Evolutionary conservation across 306 rosid genomes (phyloP), one percentile per base, ranked within the genome.

Genomic region (Vigna angularis): DNA sequence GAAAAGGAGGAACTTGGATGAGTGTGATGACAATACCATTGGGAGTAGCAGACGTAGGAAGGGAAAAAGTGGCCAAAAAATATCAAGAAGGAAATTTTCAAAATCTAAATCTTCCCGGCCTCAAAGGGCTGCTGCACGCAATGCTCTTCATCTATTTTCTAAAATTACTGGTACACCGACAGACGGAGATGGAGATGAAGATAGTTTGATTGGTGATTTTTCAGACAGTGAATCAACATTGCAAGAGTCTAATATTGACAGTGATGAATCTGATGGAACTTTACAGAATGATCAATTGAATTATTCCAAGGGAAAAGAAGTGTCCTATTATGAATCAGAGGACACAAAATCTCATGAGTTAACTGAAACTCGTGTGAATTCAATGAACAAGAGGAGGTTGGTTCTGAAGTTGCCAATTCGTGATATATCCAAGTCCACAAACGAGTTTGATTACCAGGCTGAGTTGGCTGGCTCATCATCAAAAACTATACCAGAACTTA

Each of bases 111-210:
- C 96, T 68, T 86, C 90, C 74, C 88, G 99, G 85, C 99, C 99
- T 74, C 97, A 77, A 87, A 88, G 99, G 80, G 97, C 91, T 79
- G 98, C 99, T 45, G 99, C 99, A 45, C 93, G 91, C 73, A 93
- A 96, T 78, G 99, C 98, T 42, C 93, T 91, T 53, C 85, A 79
- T 80, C 80, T 93, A 78, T 90, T 96, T 77, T 93, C 98, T 30
- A 93, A 88, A 86, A 87, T 96, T 79, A 88, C 91, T 2, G 97
- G 97, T 64, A 85, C 89, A 14, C 88, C 89, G 78, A 82, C 90
- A 45, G 99, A 87, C 76, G 91, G 85, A 62, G 99, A 87, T 78
- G 91, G 85, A 62, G 99, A 93, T 85, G 98, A 96, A 72, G 91
- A 91, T 76, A 91, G 87, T 77, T 79, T 78, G 9, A 91, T 82